Evolutionary conservation across 306 rosid species (phyloP).

Genomic region (Oxytropis ochrocephala): DNA sequence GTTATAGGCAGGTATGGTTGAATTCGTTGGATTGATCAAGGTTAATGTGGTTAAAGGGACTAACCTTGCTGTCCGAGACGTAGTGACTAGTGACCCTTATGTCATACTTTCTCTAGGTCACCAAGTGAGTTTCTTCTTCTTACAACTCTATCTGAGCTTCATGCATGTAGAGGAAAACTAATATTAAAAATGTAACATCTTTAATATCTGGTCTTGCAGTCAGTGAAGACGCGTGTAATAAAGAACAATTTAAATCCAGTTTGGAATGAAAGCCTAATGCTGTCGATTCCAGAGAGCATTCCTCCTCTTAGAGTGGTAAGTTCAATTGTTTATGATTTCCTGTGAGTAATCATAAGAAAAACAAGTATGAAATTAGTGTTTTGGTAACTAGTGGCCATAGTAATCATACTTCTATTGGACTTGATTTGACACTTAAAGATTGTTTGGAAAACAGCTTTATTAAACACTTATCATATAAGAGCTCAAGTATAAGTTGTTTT

Average conservation of each 20-base stretch:
- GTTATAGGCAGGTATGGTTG: slow-evolving; percentile 93
- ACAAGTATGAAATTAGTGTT: not conserved
- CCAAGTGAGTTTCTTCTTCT: slow-evolving; percentile 64
- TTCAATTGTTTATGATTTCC: not conserved
- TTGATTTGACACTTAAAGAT: not conserved
- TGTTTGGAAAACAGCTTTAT: too few relatives aligned
- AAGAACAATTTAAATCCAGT: slow-evolving; percentile 85
- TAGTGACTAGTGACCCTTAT: slow-evolving; percentile 86
- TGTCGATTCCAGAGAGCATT: slow-evolving; percentile 75
- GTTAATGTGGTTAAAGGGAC: slow-evolving; percentile 90
- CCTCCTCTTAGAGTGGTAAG: slow-evolving; percentile 92
- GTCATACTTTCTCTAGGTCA: slow-evolving; percentile 82
- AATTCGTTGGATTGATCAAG: slow-evolving; percentile 86
- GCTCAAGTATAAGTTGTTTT: too few relatives aligned
- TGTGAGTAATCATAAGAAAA: not conserved
- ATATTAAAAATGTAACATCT: not conserved
- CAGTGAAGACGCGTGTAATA: slow-evolving; percentile 86
- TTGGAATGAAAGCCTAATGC: slow-evolving; percentile 92
- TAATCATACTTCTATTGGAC: not conserved
- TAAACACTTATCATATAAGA: too few relatives aligned
- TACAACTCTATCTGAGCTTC: not conserved
- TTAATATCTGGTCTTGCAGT: slow-evolving; percentile 39
- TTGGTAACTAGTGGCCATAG: not conserved
- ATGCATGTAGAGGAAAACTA: not conserved
- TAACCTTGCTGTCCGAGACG: slow-evolving; percentile 75